Conservation (phyloP, 2,329 filamentous ascomycete species). For the Venturia effusa region DNA sequence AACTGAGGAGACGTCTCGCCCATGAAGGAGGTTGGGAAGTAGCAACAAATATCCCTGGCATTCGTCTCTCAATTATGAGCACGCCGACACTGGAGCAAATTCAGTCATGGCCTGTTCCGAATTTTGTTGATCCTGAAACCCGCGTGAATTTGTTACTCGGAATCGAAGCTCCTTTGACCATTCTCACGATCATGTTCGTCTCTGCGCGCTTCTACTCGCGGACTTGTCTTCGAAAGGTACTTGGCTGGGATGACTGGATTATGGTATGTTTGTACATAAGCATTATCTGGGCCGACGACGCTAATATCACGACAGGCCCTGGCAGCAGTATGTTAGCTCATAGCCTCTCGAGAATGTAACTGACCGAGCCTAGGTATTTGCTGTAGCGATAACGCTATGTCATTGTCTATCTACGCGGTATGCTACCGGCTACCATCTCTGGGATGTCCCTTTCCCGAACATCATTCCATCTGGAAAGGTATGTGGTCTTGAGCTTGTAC, state of each 20-base stretch:
- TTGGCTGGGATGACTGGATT: conserved; percentile 12
- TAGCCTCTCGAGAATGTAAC: background rate
- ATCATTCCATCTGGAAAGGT: conserved; percentile 6
- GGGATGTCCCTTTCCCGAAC: background rate
- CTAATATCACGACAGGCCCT: background rate
- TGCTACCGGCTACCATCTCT: conserved; percentile 8
- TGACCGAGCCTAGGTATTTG: background rate
- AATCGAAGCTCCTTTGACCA: conserved; percentile 4
- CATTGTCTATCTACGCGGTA: conserved; percentile 7
- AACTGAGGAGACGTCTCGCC: background rate
- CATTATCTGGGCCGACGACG: background rate
- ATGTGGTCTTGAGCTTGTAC: background rate
- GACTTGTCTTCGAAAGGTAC: conserved; percentile 2
- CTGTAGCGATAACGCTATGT: conserved; percentile 1
- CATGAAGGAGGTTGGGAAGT: background rate
- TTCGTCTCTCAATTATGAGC: background rate
- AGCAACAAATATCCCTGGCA: background rate
- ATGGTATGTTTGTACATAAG: conserved; percentile 7
- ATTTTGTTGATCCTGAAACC: conserved; percentile 35
- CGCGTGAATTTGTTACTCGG: conserved; percentile 16
- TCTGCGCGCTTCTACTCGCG: conserved; percentile 10
- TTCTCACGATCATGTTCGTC: conserved; percentile 5
- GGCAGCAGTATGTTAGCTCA: background rate
- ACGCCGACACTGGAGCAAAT: conserved; percentile 13
- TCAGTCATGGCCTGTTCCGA: conserved; percentile 35